phyloP scores from a whole-genome alignment of 2,329 filamentous ascomycete genomes.

The Pseudocercospora fuligena region DNA sequence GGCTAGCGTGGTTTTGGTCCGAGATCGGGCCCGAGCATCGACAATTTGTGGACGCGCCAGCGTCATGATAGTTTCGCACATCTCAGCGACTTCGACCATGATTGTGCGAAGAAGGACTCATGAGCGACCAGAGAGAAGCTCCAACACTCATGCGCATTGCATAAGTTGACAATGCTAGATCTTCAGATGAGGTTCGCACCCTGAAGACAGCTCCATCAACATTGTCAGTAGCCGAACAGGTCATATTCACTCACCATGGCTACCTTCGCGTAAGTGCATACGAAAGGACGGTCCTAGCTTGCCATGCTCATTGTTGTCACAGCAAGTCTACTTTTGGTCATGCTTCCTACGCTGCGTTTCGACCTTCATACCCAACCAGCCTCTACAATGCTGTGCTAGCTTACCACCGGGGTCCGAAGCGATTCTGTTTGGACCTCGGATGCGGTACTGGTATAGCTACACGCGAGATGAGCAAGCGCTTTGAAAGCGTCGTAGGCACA shows the following conservation, averaged over 20 bases:
- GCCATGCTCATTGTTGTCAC: constrained; percentile 1
- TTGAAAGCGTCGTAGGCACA: constrained; percentile 57
- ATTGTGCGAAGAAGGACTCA: background rate
- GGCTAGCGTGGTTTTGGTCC: background rate
- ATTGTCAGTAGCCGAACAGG: background rate
- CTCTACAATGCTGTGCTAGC: constrained; percentile 60
- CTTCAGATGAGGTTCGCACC: background rate
- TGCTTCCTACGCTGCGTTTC: constrained; percentile 63
- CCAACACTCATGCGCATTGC: background rate
- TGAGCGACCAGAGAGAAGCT: background rate
- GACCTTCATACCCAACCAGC: constrained; percentile 62
- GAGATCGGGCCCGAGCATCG: background rate
- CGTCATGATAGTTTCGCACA: background rate
- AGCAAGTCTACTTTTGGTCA: constrained; percentile 63
- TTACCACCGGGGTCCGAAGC: constrained; percentile 55
- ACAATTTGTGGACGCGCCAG: background rate
- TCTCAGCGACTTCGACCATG: background rate
- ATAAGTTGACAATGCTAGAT: background rate
- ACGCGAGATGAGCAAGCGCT: constrained; percentile 59
- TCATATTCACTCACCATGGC: constrained; percentile 16
- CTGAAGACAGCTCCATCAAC: background rate
- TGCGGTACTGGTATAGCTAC: constrained; percentile 66
- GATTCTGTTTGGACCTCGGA: constrained; percentile 62
- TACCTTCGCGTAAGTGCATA: constrained; percentile 18
- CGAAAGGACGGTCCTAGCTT: background rate